Evolutionary conservation across 2,329 filamentous ascomycete species (phyloP), one percentile per base, ranked within the genome.

Genomic region (Fusarium austroafricanum): DNA sequence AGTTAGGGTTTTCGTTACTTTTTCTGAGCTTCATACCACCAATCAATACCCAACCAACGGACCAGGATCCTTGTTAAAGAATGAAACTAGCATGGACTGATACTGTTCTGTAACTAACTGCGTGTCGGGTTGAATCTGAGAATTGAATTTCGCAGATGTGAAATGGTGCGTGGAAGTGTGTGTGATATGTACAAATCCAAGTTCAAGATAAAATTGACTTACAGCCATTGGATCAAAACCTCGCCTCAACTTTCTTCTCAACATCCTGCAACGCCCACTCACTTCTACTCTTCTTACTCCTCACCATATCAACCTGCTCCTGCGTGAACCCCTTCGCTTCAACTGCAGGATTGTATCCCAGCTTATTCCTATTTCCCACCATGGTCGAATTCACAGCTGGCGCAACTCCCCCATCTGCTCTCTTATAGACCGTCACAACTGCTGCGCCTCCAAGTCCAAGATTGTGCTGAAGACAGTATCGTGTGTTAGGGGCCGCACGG

Each of bases 271-370:
- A 73, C 46, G 94, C 94, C 90, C 91, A 97, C 20, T 89, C 88
- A 75, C 86, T 90, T 45, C 78, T 79, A 72, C 83, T 79, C 39
- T 82, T 86, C 79, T 86, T 90, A 83, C 90, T 93, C 75, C 91
- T 90, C 71, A 93, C 87, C 21, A 88, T 86, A 39, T 81, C 81
- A 63, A 90, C 90, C 82, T 97, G 93, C 68, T 84, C 88, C 64
- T 86, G 86, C 1, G 94, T 97, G 79, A 97, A 96, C 2, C 94
- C 94, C 83, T 90, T 94, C 15, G 95, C 95, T 79, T 92, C 90
- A 7, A 94, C 90, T 5, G 95, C 95, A 20, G 95, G 95, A 78
- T 98, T 98, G 75, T 98, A 98, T 1, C 93, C 94, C 20, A 97
- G 80, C 47, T 87, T 86, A 55, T 86, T 94, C 62, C 80, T 78